Evolutionary conservation across 208 protist species (phyloP), one percentile per base, ranked within the genome.

Genomic region (Trichomonas tenax): DNA sequence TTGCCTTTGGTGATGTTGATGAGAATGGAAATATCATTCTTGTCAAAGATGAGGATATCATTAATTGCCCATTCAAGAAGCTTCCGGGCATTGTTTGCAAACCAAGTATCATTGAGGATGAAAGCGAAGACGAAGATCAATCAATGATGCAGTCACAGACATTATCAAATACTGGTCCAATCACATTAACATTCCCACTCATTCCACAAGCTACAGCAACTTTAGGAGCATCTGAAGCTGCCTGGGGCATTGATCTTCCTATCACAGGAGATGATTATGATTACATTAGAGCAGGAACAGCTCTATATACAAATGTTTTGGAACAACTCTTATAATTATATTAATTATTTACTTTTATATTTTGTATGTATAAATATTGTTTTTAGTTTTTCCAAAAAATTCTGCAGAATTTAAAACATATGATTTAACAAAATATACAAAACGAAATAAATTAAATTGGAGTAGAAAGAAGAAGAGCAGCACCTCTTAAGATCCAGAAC

Each of bases 381-480:
- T n/a, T n/a, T n/a, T n/a, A n/a, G n/a, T n/a, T n/a, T n/a, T n/a
- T n/a, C n/a, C n/a, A n/a, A n/a, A n/a, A n/a, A n/a, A n/a, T n/a
- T n/a, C n/a, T n/a, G n/a, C n/a, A n/a, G n/a, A n/a, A n/a, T n/a
- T n/a, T n/a, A n/a, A 41, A 86, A 40, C 4, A 86, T 41, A 41
- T 86, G 10, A 86, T 51, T 51, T 51, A 51, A 51, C 46, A 46
- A 46, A 89, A 89, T 89, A 44, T 44, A 89, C 40, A 89, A 89
- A 46, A 89, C 15, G 40, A 89, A 46, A 34, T 84, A 41, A 41
- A 31, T 93, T 93, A 93, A 0, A 48, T 51, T 38, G 86, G 99
- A 99, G 96, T 98, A 98, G 31, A 99, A 97, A 96, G 46, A 26
- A 98, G 95, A 0, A 97, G 36, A n/a, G 97, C 97, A 0, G 97